Percentiles rank a stretch among this genome's conserved stretches.
phyloP scores from a whole-genome alignment of 371 early-diverging fungal genomes.

The Syncephalis fuscata region DNA sequence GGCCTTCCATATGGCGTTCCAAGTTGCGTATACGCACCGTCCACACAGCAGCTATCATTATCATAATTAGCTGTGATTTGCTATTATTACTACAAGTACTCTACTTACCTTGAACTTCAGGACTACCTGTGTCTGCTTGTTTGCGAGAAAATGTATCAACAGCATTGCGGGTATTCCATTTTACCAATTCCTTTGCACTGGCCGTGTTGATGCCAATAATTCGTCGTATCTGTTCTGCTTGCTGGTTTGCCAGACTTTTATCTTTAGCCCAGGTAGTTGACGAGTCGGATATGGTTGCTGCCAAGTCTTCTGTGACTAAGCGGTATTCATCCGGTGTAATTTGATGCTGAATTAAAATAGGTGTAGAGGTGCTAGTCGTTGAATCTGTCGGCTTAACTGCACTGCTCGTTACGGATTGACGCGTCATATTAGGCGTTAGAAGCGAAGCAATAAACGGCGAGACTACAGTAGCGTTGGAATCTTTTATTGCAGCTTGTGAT shows the following conservation, averaged over 20 bases:
- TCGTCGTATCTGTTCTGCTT: conserved; percentile 54
- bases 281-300: too few species aligned
- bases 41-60: conserved; percentile 60
- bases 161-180: conserved; percentile 59
- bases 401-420: too few species aligned
- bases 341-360: too few species aligned
- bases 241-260: conserved; percentile 4
- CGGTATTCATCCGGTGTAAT: too few species aligned
- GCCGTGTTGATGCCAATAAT: conserved; percentile 65
- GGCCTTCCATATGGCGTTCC: conserved; percentile 50
- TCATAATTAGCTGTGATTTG: conserved; percentile 2
- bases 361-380: too few species aligned
- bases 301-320: too few species aligned
- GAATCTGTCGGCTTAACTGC: too few species aligned
- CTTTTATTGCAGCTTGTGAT: too few species aligned
- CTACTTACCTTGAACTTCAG: conserved; percentile 79
- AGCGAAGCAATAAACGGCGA: too few species aligned
- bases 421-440: too few species aligned
- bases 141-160: conserved; percentile 61
- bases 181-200: conserved; percentile 46
- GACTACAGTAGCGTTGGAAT: too few species aligned
- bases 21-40: conserved; percentile 82
- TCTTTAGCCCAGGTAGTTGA: too few species aligned
- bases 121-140: conserved; percentile 76
- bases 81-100: neutral